Evolutionary conservation across 129 eudicot species (phyloP), one percentile per base, ranked within the genome.

Genomic region (Scalesia atractyloides): DNA sequence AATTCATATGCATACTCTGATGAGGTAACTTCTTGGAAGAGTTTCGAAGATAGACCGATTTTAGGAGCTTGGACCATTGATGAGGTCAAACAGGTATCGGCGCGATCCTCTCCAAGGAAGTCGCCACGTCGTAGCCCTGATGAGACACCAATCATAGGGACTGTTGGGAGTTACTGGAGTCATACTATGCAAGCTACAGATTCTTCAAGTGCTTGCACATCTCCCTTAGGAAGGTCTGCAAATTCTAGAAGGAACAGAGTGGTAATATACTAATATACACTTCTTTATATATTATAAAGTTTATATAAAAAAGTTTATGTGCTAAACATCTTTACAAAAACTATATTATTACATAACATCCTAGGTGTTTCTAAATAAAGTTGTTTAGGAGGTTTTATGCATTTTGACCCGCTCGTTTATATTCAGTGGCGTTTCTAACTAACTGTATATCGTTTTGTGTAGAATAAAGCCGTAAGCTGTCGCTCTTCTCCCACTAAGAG

Each of bases 91-190:
- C 82, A 82, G 74, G 18, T 82, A 39, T 84, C 91, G 4, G 83
- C 78, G 52, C 43, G 75, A 69, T 79, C 84, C 5, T 72, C 90
- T 8, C 84, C 89, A n/a, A 73, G 81, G 76, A 73, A 73, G 76
- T 82, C 95, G 11, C 84, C 86, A 0, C 46, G 81, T 43, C 81
- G 53, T 11, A 76, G 87, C 41, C 82, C 80, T 11, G 89, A 88
- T 73, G 95, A 82, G 70, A 75, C 67, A 30, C 86, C 89, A 3
- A 77, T 81, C 22, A 71, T 88, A 37, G 97, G 93, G 30, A 86
- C 87, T n/a, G 87, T 86, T 19, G 96, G 93, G 72, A 86, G 97
- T 66, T 91, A 86, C 77, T 86, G 89, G 96, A 87, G 72, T 77
- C 85, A 76, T 72, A 82, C 90, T 43, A 84, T 77, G 36, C 79